Evolutionary conservation across 495 filamentous ascomycete genomes (phyloP).

Genomic region (Terfezia claveryi): DNA sequence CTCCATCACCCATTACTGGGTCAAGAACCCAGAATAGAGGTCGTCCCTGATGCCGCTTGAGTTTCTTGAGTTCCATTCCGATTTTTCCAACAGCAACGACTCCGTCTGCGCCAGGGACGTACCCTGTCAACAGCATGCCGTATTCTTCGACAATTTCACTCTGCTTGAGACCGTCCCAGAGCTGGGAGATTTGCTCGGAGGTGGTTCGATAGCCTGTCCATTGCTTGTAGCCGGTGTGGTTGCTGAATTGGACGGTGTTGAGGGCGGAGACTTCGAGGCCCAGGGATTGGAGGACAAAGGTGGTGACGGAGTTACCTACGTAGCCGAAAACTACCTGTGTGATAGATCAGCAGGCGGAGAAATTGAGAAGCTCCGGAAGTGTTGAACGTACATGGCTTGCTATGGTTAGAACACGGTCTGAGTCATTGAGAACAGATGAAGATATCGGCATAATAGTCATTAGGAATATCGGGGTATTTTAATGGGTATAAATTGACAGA

Average conservation of each 20-base stretch:
- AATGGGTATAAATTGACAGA: not conserved
- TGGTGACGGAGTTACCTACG: conserved; percentile 91
- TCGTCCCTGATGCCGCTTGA: conserved; percentile 33
- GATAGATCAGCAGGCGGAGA: not conserved
- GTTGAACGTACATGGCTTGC: not conserved
- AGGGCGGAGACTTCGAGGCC: conserved; percentile 83
- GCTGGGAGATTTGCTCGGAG: conserved; percentile 58
- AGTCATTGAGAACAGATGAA: not conserved
- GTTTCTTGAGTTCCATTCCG: conserved; percentile 47
- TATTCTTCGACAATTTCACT: conserved; percentile 61
- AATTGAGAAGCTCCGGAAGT: not conserved
- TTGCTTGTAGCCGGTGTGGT: conserved; percentile 78
- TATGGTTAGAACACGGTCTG: not conserved
- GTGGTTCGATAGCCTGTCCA: conserved; percentile 61
- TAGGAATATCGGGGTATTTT: not conserved
- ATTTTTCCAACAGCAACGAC: conserved; percentile 71
- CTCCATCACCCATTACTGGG: conserved; percentile 95
- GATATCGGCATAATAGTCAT: not conserved
- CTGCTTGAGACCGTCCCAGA: conserved; percentile 66
- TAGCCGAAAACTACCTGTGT: conserved; percentile 27
- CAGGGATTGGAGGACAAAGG: conserved; percentile 74
- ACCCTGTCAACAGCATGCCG: conserved; percentile 81
- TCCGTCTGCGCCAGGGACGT: conserved; percentile 63
- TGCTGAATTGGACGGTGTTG: conserved; percentile 93
- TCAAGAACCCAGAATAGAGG: conserved; percentile 96